Evolutionary conservation across 108 stramenopile genomes (phyloP).

Genomic region (Nitzschia putrida): DNA sequence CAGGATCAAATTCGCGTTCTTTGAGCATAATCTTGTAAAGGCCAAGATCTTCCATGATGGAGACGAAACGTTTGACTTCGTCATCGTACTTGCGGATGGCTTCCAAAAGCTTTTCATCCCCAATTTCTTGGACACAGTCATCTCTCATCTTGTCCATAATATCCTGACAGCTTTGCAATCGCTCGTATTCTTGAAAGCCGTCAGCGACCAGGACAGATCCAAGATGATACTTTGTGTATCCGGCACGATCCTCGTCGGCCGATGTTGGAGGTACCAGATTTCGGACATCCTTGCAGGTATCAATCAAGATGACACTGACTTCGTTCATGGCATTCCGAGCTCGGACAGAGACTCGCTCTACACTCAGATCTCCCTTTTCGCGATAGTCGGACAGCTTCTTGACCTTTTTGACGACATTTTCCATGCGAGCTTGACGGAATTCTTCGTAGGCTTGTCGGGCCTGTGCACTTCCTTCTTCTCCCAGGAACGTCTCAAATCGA

Average conservation of each 20-base stretch:
- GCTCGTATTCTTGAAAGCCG: conserved; percentile 30
- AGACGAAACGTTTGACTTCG: conserved; percentile 26
- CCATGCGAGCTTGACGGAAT: conserved; percentile 10
- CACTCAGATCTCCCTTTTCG: conserved; percentile 36
- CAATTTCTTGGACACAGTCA: conserved; percentile 16
- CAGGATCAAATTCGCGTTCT: conserved; percentile 16
- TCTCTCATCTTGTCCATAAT: conserved; percentile 10
- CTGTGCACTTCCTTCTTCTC: conserved; percentile 16
- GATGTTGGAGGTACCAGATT: conserved; percentile 16
- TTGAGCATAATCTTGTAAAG: conserved; percentile 30
- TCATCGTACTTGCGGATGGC: conserved; percentile 20
- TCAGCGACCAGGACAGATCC: conserved; percentile 28
- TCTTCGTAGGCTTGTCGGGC: conserved; percentile 13
- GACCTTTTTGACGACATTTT: conserved; percentile 8
- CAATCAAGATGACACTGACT: conserved; percentile 10
- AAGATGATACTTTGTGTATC: conserved; percentile 33
- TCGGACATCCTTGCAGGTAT: conserved; percentile 19
- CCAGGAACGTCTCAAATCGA: conserved; percentile 30
- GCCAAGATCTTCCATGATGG: conserved; percentile 34
- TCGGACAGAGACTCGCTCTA: conserved; percentile 25
- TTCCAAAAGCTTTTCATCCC: conserved; percentile 24
- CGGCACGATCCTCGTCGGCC: conserved; percentile 8
- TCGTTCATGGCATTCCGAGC: conserved; percentile 28
- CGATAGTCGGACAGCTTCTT: conserved; percentile 6
- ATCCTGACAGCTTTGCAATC: conserved; percentile 13